phyloP scores from a whole-genome alignment of 139 green algal species.

The Zygnema circumcarinatum region DNA sequence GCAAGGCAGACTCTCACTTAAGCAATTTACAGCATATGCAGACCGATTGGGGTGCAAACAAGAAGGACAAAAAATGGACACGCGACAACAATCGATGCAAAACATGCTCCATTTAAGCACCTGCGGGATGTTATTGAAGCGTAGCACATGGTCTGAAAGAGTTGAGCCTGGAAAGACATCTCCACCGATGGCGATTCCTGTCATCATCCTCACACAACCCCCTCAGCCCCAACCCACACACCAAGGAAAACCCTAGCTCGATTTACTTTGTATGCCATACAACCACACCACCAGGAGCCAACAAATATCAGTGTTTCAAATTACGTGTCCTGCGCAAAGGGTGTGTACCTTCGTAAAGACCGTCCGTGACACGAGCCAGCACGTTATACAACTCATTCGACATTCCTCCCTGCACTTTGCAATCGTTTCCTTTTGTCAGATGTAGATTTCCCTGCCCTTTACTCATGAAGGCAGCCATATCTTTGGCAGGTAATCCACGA shows the following conservation, averaged over 20 bases:
- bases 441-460: not conserved
- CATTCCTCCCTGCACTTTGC: conserved; percentile 85
- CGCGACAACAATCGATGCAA: not conserved
- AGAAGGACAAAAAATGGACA: too few relatives aligned
- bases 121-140: conserved; percentile 86
- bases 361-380: conserved; percentile 85
- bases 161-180: conserved; percentile 92
- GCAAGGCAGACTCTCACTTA: too few relatives aligned
- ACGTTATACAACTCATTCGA: conserved; percentile 97
- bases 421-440: not conserved
- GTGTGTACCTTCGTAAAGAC: conserved; percentile 85
- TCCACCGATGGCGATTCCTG: conserved; percentile 89
- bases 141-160: conserved; percentile 88
- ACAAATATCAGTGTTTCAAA: too few relatives aligned
- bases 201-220: conserved; percentile 9
- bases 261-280: too few relatives aligned
- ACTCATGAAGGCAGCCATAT: too few relatives aligned
- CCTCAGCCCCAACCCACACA: too few relatives aligned
- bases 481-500: too few relatives aligned
- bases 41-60: too few relatives aligned
- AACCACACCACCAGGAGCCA: too few relatives aligned
- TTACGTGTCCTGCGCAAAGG: too few relatives aligned
- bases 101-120: conserved; percentile 15
- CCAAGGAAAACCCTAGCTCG: too few relatives aligned
- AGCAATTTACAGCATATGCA: too few relatives aligned